Evolutionary conservation across 2,329 filamentous ascomycete genomes (phyloP), one percentile per base, ranked within the genome.

Genomic region (Trematosphaeria pertusa): DNA sequence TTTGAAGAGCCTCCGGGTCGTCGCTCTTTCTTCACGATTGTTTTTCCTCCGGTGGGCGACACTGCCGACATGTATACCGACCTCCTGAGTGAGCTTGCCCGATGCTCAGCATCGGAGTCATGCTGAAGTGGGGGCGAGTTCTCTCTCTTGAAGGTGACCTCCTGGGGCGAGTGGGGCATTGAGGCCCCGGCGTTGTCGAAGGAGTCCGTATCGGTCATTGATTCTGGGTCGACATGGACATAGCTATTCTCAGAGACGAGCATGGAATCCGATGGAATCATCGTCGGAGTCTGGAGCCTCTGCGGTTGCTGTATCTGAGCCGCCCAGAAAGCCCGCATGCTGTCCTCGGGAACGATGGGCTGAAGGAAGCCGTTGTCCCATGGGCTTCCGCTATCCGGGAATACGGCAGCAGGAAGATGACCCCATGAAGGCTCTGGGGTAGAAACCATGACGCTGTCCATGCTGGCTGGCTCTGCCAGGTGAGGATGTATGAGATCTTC

Each of bases 21-120:
- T 12, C 37, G 45, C 39, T 61, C 61, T 31, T 57, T 62, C 31
- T 56, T 63, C 5, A 64, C 52, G 24, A 28, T 28, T 4, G 56
- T 48, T 37, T 65, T 67, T 11, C 59, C 52, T 9, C 64, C 62
- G 24, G 56, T 65, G 2, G 59, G 51, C 17, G 61, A 59, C 4
- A 59, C 48, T 2, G 59, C 50, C 17, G 61, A 59, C 4, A 59
- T 47, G 37, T 56, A 51, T 12, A 67, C 63, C n/a, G 54, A 59
- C 9, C 55, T 40, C 24, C 35, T 56, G 33, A 54, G 41, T 38
- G 46, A 43, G 20, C 35, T 33, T 24, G 46, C 48, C 31, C 46
- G 50, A 5, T 58, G 54, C 8, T 59, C 56, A 15, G 41, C 30
- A 11, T 61, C 54, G 7, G 50, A 43, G 11, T 67, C 58, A n/a